A percentile compares a stretch with the other conserved stretches of the same genome.
These are phyloP conservation scores for Podospora pseudopauciseta DNA, from an alignment of 495 filamentous ascomycete genomes.

Conservation along the genomic window DNA sequence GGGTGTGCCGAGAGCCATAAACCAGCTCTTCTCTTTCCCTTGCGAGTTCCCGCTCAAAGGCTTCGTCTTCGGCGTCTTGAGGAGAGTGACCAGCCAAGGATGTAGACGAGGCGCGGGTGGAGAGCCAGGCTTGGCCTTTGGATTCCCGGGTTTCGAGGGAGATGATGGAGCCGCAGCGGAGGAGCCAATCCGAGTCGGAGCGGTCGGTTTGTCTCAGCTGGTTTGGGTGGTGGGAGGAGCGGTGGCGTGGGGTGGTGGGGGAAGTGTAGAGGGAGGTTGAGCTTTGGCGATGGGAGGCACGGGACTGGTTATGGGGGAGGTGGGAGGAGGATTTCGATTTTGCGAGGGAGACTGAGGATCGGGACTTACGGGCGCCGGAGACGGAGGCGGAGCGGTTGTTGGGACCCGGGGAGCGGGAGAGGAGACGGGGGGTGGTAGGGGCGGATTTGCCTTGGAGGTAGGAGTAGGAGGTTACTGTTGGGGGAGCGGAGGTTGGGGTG, in stretches of 20 bases:
- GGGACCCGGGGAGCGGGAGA: constrained; percentile 48
- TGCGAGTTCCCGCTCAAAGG: constrained; percentile 42
- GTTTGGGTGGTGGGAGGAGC: constrained; percentile 11
- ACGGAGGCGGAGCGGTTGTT: constrained; percentile 36
- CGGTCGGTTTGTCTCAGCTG: constrained; percentile 14
- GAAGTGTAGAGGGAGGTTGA: constrained; percentile 32
- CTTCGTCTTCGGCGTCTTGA: constrained; percentile 45
- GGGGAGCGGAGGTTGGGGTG: constrained; percentile 16
- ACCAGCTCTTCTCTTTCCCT: constrained; percentile 26
- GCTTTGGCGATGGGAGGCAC: background rate
- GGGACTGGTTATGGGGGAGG: constrained; percentile 22
- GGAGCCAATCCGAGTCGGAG: constrained; percentile 66
- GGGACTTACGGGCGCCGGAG: background rate
- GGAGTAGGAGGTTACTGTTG: constrained; percentile 46
- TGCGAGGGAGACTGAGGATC: constrained; percentile 18
- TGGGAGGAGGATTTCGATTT: constrained; percentile 49
- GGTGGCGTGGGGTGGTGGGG: constrained; percentile 17
- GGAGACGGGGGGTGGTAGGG: constrained; percentile 55
- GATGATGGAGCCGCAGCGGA: constrained; percentile 67
- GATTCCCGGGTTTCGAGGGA: constrained; percentile 67
- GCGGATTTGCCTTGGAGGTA: constrained; percentile 54
- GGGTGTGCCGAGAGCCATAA: background rate
- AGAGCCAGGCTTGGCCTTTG: constrained; percentile 78
- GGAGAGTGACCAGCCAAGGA: constrained; percentile 52
- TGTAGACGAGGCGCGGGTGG: constrained; percentile 67